Evolutionary conservation across 169 alveolate genomes (phyloP).

Genomic region (Plasmodium vivax): DNA sequence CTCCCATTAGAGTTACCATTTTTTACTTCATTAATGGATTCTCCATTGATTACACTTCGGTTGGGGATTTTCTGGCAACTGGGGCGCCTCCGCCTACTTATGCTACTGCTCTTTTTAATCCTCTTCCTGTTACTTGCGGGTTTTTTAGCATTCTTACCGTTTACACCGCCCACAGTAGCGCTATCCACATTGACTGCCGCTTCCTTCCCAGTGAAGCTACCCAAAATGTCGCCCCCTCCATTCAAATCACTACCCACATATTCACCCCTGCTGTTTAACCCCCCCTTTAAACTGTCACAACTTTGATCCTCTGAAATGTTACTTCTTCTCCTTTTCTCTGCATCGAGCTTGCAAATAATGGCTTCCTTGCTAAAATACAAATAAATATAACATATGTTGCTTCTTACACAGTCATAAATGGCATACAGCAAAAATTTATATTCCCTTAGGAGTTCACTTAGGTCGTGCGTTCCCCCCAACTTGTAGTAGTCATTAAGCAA

Average conservation of each 20-base stretch:
- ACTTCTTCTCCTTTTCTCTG: neutral
- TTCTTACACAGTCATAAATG: slow-evolving; percentile 26
- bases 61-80: neutral
- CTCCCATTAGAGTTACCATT: neutral
- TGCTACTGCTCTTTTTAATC: neutral
- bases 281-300: neutral
- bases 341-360: neutral
- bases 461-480: neutral
- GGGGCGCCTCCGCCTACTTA: neutral
- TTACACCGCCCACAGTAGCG: neutral
- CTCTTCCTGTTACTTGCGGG: neutral
- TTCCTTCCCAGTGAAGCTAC: neutral
- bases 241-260: neutral
- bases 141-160: neutral
- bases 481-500: neutral
- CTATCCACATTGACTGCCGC: neutral
- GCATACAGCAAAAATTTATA: slow-evolving; percentile 54
- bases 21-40: neutral
- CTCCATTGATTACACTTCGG: neutral
- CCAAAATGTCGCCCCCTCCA: neutral
- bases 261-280: neutral
- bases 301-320: neutral
- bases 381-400: slow-evolving; percentile 56
- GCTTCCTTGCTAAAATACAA: slow-evolving; percentile 54
- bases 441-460: slow-evolving; percentile 9